Evolutionary conservation across 1,284 basidiomycete species (phyloP).

Genomic region (Leccinum subfulvum): DNA sequence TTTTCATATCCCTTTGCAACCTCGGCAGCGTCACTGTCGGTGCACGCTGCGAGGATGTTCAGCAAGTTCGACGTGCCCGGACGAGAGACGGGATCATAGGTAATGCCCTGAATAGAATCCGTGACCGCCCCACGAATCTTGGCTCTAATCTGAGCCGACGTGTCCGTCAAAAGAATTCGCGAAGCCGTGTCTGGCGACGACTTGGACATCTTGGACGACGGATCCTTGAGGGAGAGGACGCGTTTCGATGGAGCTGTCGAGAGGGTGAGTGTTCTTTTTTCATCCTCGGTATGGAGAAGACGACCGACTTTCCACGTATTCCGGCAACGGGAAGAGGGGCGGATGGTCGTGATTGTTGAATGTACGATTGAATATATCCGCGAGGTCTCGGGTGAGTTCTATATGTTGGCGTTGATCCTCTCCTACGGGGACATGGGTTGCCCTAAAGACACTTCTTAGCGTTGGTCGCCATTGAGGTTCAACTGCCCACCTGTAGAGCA

Average conservation of each 20-base stretch:
- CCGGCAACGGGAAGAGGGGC: slow-evolving; percentile 71
- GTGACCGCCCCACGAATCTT: slow-evolving; percentile 87
- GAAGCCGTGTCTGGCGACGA: slow-evolving; percentile 80
- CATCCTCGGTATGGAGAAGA: not conserved
- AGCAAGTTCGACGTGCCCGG: slow-evolving; percentile 87
- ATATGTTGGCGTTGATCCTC: slow-evolving; percentile 96
- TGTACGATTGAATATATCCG: slow-evolving; percentile 78
- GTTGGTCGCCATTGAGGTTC: not conserved
- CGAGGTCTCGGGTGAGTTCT: slow-evolving; percentile 83
- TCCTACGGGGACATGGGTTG: slow-evolving; percentile 93
- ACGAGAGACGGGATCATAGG: slow-evolving; percentile 74
- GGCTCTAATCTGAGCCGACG: slow-evolving; percentile 53
- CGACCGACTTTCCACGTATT: slow-evolving; percentile 71
- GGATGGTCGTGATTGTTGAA: slow-evolving; percentile 37
- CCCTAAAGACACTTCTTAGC: slow-evolving; percentile 41
- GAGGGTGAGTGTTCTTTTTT: not conserved
- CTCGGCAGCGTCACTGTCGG: slow-evolving; percentile 45
- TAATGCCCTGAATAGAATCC: slow-evolving; percentile 71
- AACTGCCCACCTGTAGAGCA: slow-evolving; percentile 72
- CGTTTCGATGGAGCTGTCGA: slow-evolving; percentile 70
- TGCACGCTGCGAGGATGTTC: slow-evolving; percentile 72
- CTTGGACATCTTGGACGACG: slow-evolving; percentile 93
- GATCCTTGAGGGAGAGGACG: slow-evolving; percentile 83
- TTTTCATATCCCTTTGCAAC: slow-evolving; percentile 53
- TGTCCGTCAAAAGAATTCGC: slow-evolving; percentile 85